phyloP scores from a whole-genome alignment of 2,329 filamentous ascomycete species.

The Arthroderma sp. region DNA sequence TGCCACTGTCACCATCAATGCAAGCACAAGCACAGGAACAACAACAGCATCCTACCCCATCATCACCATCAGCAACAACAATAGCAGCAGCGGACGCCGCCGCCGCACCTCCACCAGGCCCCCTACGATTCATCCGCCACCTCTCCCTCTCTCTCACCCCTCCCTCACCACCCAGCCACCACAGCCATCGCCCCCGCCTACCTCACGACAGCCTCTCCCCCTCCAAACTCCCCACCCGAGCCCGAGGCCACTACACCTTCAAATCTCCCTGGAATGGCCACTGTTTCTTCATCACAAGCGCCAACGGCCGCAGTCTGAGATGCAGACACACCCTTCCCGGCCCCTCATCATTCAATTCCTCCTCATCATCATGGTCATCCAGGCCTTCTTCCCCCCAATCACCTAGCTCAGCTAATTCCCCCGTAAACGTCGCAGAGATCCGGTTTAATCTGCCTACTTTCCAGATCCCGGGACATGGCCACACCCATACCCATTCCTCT shows the following conservation, averaged over 20 bases:
- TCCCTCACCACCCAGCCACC: not conserved
- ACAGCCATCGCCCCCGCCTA: not conserved
- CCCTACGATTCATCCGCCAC: constrained; percentile 8
- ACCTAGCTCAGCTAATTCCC: constrained; percentile 12
- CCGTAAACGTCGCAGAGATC: constrained; percentile 61
- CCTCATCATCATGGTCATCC: not conserved
- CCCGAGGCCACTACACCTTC: constrained; percentile 53
- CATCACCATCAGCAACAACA: not conserved
- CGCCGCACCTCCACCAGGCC: not conserved
- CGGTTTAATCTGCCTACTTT: constrained; percentile 72
- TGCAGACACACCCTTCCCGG: constrained; percentile 50
- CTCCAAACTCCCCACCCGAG: constrained; percentile 5
- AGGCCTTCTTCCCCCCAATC: not conserved
- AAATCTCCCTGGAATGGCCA: constrained; percentile 72
- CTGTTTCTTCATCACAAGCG: constrained; percentile 73
- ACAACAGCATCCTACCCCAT: not conserved
- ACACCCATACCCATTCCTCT: not conserved
- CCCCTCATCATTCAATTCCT: not conserved
- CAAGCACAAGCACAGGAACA: not conserved
- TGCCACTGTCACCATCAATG: not conserved
- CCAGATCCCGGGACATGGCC: constrained; percentile 1
- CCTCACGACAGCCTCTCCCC: not conserved
- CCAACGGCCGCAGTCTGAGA: constrained; percentile 59
- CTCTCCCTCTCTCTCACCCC: constrained; percentile 5
- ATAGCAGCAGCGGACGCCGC: not conserved